Conservation (phyloP, 371 early-diverging fungal genomes). For the Mucor racemosus region DNA sequence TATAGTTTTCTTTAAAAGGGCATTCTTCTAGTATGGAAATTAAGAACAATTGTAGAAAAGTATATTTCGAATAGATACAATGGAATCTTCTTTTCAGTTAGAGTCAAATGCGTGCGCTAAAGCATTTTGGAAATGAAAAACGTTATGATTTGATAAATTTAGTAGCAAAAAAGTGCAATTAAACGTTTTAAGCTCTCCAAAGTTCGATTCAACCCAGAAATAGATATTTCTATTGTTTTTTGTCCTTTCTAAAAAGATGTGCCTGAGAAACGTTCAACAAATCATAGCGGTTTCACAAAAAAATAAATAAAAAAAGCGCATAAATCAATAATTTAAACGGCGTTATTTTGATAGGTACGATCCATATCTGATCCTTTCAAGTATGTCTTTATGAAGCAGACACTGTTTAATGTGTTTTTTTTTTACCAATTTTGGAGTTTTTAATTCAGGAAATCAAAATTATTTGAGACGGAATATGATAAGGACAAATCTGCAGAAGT, state of each 20-base stretch:
- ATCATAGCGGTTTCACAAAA: not conserved
- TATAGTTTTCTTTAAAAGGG: too few relatives aligned
- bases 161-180: not conserved
- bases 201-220: not conserved
- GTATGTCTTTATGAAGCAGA: too few relatives aligned
- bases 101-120: not conserved
- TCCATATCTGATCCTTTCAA: not conserved
- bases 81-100: not conserved
- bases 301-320: not conserved
- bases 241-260: not conserved
- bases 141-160: not conserved
- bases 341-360: not conserved
- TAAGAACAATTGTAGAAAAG: too few relatives aligned
- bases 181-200: not conserved
- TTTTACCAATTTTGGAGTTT: too few relatives aligned
- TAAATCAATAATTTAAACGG: constrained; percentile 2
- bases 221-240: not conserved
- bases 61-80: not conserved
- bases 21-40: too few relatives aligned
- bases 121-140: not conserved
- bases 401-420: too few relatives aligned
- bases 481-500: too few relatives aligned
- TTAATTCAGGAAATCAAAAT: too few relatives aligned
- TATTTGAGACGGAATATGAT: too few relatives aligned
- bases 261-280: constrained; percentile 1